phyloP scores from a whole-genome alignment of 2,329 filamentous ascomycete species.

The Fragosphaeria purpurea region DNA sequence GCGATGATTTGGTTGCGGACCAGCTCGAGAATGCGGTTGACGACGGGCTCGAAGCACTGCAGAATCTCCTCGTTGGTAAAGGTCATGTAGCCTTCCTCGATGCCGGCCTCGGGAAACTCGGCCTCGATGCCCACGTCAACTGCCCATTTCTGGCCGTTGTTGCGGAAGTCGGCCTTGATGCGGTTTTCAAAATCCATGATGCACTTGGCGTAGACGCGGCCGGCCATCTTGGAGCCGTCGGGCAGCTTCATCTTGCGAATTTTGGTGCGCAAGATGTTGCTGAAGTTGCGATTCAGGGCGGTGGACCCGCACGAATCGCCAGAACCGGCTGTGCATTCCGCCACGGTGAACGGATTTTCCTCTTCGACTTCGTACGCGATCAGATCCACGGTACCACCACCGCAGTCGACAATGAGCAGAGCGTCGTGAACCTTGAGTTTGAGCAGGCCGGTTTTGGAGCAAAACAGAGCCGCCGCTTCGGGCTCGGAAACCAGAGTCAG shows the following conservation, averaged over 20 bases:
- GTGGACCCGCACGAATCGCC: constrained; percentile 98
- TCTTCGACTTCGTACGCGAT: constrained; percentile 99
- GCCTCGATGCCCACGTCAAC: constrained; percentile 98
- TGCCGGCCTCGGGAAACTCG: constrained; percentile 93
- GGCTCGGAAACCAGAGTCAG: constrained; percentile 92
- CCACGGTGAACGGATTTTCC: constrained; percentile 92
- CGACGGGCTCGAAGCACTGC: constrained; percentile 97
- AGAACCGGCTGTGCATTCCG: constrained; percentile 92
- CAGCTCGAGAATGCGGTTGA: constrained; percentile 91
- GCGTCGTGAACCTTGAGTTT: constrained; percentile 98
- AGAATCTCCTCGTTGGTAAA: constrained; percentile 99
- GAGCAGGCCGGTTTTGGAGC: constrained; percentile 88
- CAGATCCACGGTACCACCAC: constrained; percentile 96
- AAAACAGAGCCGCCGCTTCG: constrained; percentile 94
- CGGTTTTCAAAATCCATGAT: constrained; percentile 99
- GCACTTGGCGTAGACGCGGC: constrained; percentile 95
- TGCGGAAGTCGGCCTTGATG: constrained; percentile 98
- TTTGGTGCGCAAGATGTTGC: constrained; percentile 93
- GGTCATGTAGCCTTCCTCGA: constrained; percentile 99
- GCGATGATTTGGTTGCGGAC: constrained; percentile 98
- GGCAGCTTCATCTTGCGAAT: constrained; percentile 99
- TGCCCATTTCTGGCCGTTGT: constrained; percentile 98
- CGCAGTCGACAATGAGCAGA: constrained; percentile 96
- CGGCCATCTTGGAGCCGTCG: constrained; percentile 93
- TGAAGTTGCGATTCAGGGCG: constrained; percentile 94